Base-by-base conservation (phyloP, 75 land plant genomes). In the Picea glauca region DNA sequence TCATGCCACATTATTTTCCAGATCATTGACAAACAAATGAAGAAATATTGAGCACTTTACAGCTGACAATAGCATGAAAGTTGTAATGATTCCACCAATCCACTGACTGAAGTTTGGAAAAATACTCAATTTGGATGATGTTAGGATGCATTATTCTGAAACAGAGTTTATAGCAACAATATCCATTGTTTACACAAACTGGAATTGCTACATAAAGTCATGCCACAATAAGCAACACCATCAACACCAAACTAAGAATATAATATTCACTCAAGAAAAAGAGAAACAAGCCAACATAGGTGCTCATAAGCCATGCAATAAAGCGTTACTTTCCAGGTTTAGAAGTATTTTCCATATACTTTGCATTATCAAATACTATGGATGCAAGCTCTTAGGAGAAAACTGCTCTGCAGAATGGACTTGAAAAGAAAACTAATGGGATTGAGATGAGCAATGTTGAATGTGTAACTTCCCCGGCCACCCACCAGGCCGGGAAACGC, bases 261-360 rank as follows among this genome's bases (percentile, higher is more conserved):
- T 3, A 35, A 33, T n/a, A 83, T 78, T 82, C 93, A 93, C 98
- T 95, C 63, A 96, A 75, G 62, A 96, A 90, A 32, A 96, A 88
- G 5, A 96, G 92, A 73, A 96, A 87, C 81, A 93, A 76, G 6
- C 96, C 98, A 68, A 87, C 92, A 80, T 77, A 77, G 58, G 93
- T 95, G 74, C 92, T 89, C 70, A 93, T 78, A 54, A 91, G 85
- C 98, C 98, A 95, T 7, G 98, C 93, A 57, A 96, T 74, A 58
- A 93, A 78, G 8, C 98, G 93, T 85, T 90, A 90, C 96, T 93
- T 96, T 11, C 87, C 83, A 32, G 90, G 87, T 75, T 80, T 93
- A 17, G 90, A 78, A 31, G 96, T 89, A 86, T 92, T 86, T 21
- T 85, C 80, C 94, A 93, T 92, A 30, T 92, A 88, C 72, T 96